Percentiles rank a stretch among this genome's conserved stretches.
phyloP scores from a whole-genome alignment of 305 asterid genomes.

The Fraxinus sp. region DNA sequence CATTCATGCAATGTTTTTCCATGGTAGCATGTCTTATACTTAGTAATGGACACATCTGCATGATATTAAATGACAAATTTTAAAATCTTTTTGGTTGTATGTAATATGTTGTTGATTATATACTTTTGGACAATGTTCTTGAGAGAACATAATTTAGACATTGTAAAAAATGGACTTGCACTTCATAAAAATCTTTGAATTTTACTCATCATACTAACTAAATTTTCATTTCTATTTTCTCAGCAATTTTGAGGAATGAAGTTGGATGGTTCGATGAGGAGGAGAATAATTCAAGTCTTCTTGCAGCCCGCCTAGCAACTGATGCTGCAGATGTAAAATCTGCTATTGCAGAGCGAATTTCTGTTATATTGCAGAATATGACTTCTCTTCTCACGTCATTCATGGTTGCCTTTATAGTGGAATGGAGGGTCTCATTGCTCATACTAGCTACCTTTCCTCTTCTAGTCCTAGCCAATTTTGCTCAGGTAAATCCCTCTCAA shows the following conservation, averaged over 20 bases:
- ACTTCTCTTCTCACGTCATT: conserved; percentile 95
- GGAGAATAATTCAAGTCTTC: conserved; percentile 88
- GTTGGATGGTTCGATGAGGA: conserved; percentile 99
- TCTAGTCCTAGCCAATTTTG: conserved; percentile 91
- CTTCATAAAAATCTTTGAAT: background rate
- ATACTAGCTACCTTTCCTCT: conserved; percentile 91
- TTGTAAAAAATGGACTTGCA: background rate
- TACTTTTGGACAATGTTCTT: background rate
- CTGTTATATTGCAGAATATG: conserved; percentile 92
- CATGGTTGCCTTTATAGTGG: conserved; percentile 88
- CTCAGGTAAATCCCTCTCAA: conserved; percentile 61
- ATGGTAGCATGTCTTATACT: background rate
- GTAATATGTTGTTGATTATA: background rate
- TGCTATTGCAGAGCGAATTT: conserved; percentile 95
- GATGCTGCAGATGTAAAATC: conserved; percentile 97
- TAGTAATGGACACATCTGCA: background rate
- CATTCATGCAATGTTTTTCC: background rate
- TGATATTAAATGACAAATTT: background rate
- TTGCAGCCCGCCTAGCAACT: conserved; percentile 83
- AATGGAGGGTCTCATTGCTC: conserved; percentile 95
- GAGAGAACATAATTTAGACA: background rate
- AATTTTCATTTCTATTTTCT: background rate
- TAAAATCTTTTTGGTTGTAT: background rate
- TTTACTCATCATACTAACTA: background rate
- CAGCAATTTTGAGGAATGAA: conserved; percentile 91